Conservation (phyloP, 768 basidiomycete species). For the Mycena vitilis region DNA sequence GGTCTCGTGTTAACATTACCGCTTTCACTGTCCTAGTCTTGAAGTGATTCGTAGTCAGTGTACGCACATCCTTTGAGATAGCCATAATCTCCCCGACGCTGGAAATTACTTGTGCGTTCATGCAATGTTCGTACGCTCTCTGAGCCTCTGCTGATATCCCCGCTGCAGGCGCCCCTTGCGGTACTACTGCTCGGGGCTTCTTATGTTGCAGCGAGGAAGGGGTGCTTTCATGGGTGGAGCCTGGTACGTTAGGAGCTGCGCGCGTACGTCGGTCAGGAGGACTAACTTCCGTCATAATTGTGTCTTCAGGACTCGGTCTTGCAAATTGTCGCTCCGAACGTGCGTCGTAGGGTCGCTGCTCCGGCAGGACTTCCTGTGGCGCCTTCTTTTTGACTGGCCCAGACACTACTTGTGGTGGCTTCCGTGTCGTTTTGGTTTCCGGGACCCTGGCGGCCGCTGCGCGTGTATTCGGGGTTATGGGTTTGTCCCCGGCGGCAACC, state of each 20-base stretch:
- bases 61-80: background rate
- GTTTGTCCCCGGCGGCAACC: no score
- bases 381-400: background rate
- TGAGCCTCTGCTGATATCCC: background rate
- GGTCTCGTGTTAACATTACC: conserved; percentile 2
- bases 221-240: no score
- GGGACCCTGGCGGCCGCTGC: no score
- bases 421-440: background rate
- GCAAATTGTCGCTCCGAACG: background rate
- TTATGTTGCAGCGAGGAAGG: background rate
- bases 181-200: background rate
- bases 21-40: background rate
- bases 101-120: background rate
- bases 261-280: no score
- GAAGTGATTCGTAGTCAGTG: accelerated
- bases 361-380: background rate
- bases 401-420: background rate
- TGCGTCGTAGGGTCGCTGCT: conserved; percentile 1
- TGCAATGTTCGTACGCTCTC: background rate
- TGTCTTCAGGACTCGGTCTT: background rate
- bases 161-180: background rate
- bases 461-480: background rate
- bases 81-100: background rate
- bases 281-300: background rate
- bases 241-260: background rate